Evolutionary conservation across 2,329 filamentous ascomycete species (phyloP).

Genomic region (Penicillium sp.): DNA sequence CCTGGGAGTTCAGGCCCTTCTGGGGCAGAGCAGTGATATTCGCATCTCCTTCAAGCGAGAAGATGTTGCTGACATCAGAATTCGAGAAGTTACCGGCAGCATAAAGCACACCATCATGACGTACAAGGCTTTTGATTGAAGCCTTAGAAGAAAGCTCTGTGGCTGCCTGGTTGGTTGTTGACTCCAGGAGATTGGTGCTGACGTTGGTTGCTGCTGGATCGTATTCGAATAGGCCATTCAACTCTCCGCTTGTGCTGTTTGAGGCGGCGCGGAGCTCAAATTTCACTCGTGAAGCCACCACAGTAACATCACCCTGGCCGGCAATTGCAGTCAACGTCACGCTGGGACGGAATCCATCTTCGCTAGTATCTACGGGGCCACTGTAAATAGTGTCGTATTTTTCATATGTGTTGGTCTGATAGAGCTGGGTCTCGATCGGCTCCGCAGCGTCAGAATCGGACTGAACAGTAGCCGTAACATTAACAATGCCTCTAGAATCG

Average conservation of each 20-base stretch:
- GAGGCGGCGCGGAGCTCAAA: slow-evolving; percentile 66
- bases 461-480: slow-evolving; percentile 75
- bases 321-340: slow-evolving; percentile 75
- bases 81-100: slow-evolving; percentile 85
- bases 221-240: slow-evolving; percentile 92
- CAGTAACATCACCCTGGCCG: slow-evolving; percentile 66
- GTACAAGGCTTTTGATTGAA: slow-evolving; percentile 70
- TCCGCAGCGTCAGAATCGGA: slow-evolving; percentile 47
- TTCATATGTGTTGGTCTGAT: slow-evolving; percentile 93
- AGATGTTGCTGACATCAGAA: slow-evolving; percentile 72
- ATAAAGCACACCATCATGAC: slow-evolving; percentile 68
- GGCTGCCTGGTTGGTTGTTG: slow-evolving; percentile 77
- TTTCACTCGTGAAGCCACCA: slow-evolving; percentile 88
- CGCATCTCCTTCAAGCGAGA: slow-evolving; percentile 67
- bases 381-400: slow-evolving; percentile 95
- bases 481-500: slow-evolving; percentile 75
- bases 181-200: slow-evolving; percentile 69
- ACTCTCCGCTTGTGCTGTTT: slow-evolving; percentile 72
- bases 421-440: slow-evolving; percentile 67
- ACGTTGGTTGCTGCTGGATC: slow-evolving; percentile 65
- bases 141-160: slow-evolving; percentile 70
- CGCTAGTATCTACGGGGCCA: slow-evolving; percentile 79
- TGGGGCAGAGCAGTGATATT: slow-evolving; percentile 66
- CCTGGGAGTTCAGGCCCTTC: slow-evolving; percentile 78
- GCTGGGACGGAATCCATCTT: slow-evolving; percentile 73